phyloP scores from a whole-genome alignment of 2,329 filamentous ascomycete species.

The Claviceps cyperi region DNA sequence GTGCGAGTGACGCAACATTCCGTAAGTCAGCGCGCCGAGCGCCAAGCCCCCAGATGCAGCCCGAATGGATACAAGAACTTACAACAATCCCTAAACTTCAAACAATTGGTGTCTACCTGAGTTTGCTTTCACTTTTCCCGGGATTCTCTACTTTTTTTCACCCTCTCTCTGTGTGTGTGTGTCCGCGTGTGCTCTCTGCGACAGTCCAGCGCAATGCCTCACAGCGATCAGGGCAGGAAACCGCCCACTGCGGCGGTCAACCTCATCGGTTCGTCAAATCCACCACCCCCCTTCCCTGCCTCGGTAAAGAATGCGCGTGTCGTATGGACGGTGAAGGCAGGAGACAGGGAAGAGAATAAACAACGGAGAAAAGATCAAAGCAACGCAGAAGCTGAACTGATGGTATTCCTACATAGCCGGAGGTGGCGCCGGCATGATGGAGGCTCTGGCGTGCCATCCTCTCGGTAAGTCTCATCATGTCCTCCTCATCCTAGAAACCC shows the following conservation, averaged over 20 bases:
- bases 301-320: not conserved
- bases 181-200: not conserved
- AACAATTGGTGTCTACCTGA: too few relatives aligned
- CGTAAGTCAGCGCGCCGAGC: too few relatives aligned
- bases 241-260: constrained; percentile 79
- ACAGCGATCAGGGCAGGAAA: constrained; percentile 41
- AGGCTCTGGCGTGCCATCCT: constrained; percentile 89
- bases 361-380: not conserved
- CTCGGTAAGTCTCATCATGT: constrained; percentile 43
- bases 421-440: constrained; percentile 98
- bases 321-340: too few relatives aligned
- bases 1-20: not conserved
- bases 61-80: too few relatives aligned
- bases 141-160: not conserved
- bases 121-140: too few relatives aligned
- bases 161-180: not conserved
- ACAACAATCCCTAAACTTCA: too few relatives aligned
- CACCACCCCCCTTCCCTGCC: not conserved
- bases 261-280: constrained; percentile 55
- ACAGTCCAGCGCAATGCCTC: constrained; percentile 17
- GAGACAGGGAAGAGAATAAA: too few relatives aligned
- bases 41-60: too few relatives aligned
- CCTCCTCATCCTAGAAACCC: too few relatives aligned
- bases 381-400: not conserved
- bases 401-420: constrained; percentile 50